A percentile compares a stretch with the other conserved stretches of the same genome.
Conservation (phyloP, 768 basidiomycete species). For the Hortiboletus campestris region DNA sequence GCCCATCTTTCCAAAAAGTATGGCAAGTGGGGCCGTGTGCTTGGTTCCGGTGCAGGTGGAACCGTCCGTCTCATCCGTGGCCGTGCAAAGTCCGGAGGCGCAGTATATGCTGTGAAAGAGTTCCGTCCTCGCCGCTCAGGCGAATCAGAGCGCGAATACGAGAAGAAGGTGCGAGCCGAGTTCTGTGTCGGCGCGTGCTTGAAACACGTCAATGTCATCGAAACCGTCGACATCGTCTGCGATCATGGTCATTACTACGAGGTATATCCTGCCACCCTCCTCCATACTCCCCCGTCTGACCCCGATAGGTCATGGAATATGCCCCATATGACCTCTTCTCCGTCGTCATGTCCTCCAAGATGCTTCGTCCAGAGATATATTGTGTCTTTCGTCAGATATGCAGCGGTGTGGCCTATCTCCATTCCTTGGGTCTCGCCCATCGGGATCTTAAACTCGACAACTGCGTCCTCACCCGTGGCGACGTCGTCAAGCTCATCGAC, state of each 20-base stretch:
- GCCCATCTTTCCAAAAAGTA: slow-evolving; percentile 98
- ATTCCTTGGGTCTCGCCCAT: slow-evolving; percentile 95
- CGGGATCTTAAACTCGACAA: slow-evolving; percentile 99
- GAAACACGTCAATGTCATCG: slow-evolving; percentile 94
- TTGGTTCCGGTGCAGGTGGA: slow-evolving; percentile 97
- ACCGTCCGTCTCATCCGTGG: slow-evolving; percentile 96
- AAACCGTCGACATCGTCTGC: slow-evolving; percentile 96
- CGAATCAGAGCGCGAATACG: slow-evolving; percentile 95
- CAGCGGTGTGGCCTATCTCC: slow-evolving; percentile 96
- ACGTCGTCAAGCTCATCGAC: slow-evolving; percentile 98
- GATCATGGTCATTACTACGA: slow-evolving; percentile 99
- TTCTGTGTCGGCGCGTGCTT: slow-evolving; percentile 96
- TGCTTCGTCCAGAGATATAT: slow-evolving; percentile 97
- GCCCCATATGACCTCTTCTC: slow-evolving; percentile 98
- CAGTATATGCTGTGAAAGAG: slow-evolving; percentile 95
- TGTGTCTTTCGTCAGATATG: slow-evolving; percentile 99
- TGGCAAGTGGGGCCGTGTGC: slow-evolving; percentile 95
- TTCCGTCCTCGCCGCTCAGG: slow-evolving; percentile 87
- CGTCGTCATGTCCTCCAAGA: slow-evolving; percentile 99
- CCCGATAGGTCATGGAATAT: slow-evolving; percentile 92
- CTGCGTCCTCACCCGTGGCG: slow-evolving; percentile 95
- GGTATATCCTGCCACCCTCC: slow-evolving; percentile 44
- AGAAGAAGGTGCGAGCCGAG: slow-evolving; percentile 99
- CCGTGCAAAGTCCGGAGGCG: slow-evolving; percentile 73
- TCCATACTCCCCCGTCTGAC: slow-evolving; percentile 3